Evolutionary conservation across 129 eudicot species (phyloP).

Genomic region (Arctium lappa): DNA sequence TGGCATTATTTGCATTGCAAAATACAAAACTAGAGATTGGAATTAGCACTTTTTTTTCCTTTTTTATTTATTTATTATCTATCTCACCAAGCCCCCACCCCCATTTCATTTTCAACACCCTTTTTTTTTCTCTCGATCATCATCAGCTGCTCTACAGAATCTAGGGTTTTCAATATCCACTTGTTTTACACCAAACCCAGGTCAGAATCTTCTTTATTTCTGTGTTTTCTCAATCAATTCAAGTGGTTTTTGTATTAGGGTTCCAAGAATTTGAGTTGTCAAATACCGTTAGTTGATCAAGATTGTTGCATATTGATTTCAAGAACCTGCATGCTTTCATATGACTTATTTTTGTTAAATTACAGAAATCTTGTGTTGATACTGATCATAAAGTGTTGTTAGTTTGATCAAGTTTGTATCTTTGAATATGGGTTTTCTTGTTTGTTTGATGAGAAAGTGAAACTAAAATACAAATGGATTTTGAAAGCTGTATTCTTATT

Average conservation of each 20-base stretch:
- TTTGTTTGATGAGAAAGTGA: not conserved
- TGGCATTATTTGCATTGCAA: constrained; percentile 24
- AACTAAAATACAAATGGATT: not conserved
- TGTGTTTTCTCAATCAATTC: not conserved
- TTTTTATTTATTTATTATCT: not conserved
- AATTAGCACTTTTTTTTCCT: constrained; percentile 29
- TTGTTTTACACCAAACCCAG: constrained; percentile 24
- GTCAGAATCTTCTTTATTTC: constrained; percentile 30
- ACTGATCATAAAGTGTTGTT: not conserved
- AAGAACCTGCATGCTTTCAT: constrained; percentile 19
- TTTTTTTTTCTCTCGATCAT: not conserved
- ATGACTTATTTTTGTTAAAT: not conserved
- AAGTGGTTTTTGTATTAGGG: constrained; percentile 25
- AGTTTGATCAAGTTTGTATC: constrained; percentile 23
- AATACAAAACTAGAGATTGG: constrained; percentile 30
- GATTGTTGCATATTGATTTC: not conserved
- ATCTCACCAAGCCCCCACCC: constrained; percentile 39
- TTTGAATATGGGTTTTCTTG: constrained; percentile 20
- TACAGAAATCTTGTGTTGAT: constrained; percentile 14
- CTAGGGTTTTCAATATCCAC: constrained; percentile 39
- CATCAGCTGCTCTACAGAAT: constrained; percentile 23
- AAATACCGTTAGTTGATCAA: not conserved
- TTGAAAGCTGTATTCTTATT: not conserved
- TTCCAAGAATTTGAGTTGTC: constrained; percentile 10
- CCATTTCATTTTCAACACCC: constrained; percentile 41